A percentile compares a stretch with the other conserved stretches of the same genome.
Evolutionary conservation across 768 basidiomycete species (phyloP).

Genomic region (Candolleomyces efflorescens): DNA sequence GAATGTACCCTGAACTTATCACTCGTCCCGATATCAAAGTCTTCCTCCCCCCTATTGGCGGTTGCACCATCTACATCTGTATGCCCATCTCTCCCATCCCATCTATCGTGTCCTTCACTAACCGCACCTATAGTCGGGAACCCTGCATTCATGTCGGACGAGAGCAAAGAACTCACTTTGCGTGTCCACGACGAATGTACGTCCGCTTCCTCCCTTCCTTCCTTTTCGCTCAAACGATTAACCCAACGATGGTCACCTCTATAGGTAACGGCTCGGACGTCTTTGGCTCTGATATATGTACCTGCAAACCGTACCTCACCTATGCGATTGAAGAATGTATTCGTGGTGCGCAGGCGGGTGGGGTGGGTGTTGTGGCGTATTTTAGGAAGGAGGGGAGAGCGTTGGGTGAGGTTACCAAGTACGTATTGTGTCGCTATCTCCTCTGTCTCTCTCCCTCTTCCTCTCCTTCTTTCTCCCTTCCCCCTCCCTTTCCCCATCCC

Average conservation of each 20-base stretch:
- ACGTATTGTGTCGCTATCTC: conserved; percentile 16
- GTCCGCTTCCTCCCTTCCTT: conserved; percentile 12
- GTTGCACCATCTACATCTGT: conserved; percentile 91
- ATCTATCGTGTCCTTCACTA: not conserved
- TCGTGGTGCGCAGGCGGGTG: conserved; percentile 59
- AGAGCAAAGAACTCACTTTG: conserved; percentile 75
- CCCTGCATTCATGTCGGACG: conserved; percentile 72
- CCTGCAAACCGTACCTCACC: conserved; percentile 88
- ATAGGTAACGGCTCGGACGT: conserved; percentile 91
- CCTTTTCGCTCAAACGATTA: not conserved
- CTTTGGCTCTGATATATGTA: conserved; percentile 90
- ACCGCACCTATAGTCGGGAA: conserved; percentile 90
- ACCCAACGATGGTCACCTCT: not conserved
- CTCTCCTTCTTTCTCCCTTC: not conserved
- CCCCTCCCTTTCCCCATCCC: no score
- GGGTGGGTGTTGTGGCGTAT: conserved; percentile 91
- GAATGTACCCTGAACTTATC: conserved; percentile 94
- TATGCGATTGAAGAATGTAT: conserved; percentile 95
- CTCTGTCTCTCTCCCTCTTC: not conserved
- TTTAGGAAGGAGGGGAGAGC: conserved; percentile 94
- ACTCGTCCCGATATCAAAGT: conserved; percentile 94
- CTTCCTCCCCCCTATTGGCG: conserved; percentile 94
- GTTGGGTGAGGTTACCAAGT: conserved; percentile 92
- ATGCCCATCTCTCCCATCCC: conserved; percentile 13
- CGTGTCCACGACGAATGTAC: conserved; percentile 93